Evolutionary conservation across 352 stramenopile genomes (phyloP).

Genomic region (Blastocystis sp.): DNA sequence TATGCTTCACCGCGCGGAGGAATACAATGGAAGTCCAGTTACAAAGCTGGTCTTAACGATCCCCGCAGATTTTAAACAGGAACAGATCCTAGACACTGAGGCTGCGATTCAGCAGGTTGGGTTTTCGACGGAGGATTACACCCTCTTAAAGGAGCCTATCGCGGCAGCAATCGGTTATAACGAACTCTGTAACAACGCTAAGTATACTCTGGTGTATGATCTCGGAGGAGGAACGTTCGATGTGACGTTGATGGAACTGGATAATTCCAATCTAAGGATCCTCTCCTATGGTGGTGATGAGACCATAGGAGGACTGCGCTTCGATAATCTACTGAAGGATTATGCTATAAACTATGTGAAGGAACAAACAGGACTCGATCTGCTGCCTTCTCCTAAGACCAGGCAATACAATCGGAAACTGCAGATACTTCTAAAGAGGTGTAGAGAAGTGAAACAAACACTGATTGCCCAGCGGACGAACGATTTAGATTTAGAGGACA

Average conservation of each 20-base stretch:
- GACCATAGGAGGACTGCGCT: not conserved
- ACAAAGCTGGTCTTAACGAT: not conserved
- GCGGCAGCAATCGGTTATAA: not conserved
- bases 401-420: not conserved
- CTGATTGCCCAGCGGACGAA: not conserved
- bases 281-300: not conserved
- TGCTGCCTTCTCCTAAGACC: not conserved
- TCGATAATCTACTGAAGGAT: not conserved
- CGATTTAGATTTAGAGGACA: not conserved
- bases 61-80: not conserved
- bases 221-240: not conserved
- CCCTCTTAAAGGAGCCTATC: not conserved
- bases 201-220: not conserved
- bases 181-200: not conserved
- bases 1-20: not conserved
- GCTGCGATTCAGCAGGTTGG: not conserved
- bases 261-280: not conserved
- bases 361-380: not conserved
- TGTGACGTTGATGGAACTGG: not conserved
- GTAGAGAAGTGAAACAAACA: not conserved
- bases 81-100: not conserved
- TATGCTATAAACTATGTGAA: not conserved
- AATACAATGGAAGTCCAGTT: not conserved
- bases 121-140: not conserved
- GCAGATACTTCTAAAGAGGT: not conserved